A percentile compares a stretch with the other conserved stretches of the same genome.
Conservation (phyloP, 805 yeast genomes). For the Lipomyces orientalis region DNA sequence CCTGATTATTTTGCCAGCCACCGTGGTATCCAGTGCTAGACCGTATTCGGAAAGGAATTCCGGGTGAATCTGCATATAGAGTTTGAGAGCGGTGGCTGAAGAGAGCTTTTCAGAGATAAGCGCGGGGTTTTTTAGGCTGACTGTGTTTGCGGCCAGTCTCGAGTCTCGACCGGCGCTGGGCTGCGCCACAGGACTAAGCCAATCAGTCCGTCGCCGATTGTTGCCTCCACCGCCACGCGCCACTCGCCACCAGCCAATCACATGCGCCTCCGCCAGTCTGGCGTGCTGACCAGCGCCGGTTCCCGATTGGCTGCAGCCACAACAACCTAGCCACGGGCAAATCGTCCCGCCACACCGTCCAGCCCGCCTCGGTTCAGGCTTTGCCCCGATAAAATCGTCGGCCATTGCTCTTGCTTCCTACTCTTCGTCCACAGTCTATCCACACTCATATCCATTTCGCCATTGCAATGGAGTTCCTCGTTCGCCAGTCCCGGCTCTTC, state of each 20-base stretch:
- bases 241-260: neutral
- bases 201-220: neutral
- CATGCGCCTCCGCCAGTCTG: neutral
- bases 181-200: neutral
- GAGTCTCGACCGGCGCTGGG: neutral
- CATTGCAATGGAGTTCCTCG: constrained; percentile 72
- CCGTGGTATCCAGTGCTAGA: neutral
- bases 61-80: neutral
- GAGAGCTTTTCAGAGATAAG: neutral
- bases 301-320: neutral
- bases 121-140: neutral
- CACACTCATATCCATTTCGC: neutral
- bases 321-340: neutral
- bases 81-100: neutral
- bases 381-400: neutral
- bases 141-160: too few relatives aligned
- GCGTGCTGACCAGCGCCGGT: neutral
- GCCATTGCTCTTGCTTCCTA: neutral
- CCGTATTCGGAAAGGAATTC: neutral
- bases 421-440: neutral
- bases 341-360: neutral
- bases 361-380: neutral
- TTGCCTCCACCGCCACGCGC: neutral
- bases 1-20: neutral
- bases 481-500: constrained; percentile 74